phyloP scores from a whole-genome alignment of 345 rosid genomes.

The Salix koriyanagi region DNA sequence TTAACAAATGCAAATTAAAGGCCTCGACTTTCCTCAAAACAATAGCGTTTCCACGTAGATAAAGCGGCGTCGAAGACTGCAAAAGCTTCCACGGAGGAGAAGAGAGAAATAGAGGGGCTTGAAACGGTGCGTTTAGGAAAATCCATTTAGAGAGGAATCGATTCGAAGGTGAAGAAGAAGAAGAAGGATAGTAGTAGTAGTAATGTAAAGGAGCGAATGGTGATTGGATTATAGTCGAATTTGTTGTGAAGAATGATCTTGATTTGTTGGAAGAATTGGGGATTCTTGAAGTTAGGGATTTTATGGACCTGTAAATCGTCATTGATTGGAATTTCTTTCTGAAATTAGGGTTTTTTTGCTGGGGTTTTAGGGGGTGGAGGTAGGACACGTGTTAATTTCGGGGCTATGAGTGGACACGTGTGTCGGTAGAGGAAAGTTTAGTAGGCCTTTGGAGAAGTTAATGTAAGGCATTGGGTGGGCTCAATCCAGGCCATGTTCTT shows the following conservation, averaged over 20 bases:
- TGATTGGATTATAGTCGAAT: slow-evolving; percentile 25
- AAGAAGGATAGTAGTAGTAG: slow-evolving; percentile 12
- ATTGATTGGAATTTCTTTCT: slow-evolving; percentile 21
- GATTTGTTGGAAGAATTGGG: slow-evolving; percentile 7
- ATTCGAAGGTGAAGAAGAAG: slow-evolving; percentile 16
- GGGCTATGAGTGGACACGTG: too few relatives aligned
- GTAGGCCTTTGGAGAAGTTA: too few relatives aligned
- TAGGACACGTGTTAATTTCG: too few relatives aligned
- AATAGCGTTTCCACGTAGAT: slow-evolving; percentile 44
- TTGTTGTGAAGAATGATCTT: slow-evolving; percentile 45
- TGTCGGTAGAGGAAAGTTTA: too few relatives aligned
- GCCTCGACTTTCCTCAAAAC: slow-evolving; percentile 49
- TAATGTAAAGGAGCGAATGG: slow-evolving; percentile 30
- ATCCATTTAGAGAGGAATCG: slow-evolving; percentile 55
- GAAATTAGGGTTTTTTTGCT: too few relatives aligned
- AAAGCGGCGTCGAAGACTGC: slow-evolving; percentile 73
- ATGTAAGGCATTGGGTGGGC: too few relatives aligned
- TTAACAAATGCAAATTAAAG: slow-evolving; percentile 34
- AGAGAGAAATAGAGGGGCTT: slow-evolving; percentile 72
- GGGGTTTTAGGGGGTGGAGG: too few relatives aligned
- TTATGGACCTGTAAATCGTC: slow-evolving; percentile 54
- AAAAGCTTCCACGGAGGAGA: slow-evolving; percentile 86
- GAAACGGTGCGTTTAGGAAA: slow-evolving; percentile 36
- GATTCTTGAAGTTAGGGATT: slow-evolving; percentile 28
- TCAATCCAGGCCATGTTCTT: too few relatives aligned